Evolutionary conservation across 2,329 filamentous ascomycete genomes (phyloP).

Genomic region (Raffaelea arxii): DNA sequence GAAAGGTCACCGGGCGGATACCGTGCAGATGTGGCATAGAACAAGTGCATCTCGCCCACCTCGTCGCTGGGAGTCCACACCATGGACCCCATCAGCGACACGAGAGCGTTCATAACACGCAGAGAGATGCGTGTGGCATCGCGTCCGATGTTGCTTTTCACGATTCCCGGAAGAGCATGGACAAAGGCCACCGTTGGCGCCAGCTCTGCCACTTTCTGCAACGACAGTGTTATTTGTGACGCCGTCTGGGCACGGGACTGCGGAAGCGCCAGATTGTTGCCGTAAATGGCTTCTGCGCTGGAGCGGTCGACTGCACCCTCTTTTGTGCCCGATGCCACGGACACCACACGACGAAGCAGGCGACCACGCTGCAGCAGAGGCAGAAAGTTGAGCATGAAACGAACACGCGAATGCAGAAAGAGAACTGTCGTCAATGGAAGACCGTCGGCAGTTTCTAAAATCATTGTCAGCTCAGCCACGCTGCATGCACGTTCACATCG

Average conservation of each 20-base stretch:
- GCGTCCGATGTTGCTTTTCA: conserved; percentile 18
- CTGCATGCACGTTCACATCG: background rate
- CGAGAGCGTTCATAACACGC: conserved; percentile 4
- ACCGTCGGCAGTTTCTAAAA: conserved; percentile 45
- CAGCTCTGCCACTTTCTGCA: conserved; percentile 35
- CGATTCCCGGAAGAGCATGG: conserved; percentile 28
- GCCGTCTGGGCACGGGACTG: conserved; percentile 34
- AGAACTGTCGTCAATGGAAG: conserved; percentile 42
- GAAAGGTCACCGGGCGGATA: conserved; percentile 21
- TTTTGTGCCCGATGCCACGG: conserved; percentile 41
- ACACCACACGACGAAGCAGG: conserved; percentile 41
- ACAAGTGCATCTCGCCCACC: conserved; percentile 27
- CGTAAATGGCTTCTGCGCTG: conserved; percentile 21
- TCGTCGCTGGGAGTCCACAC: conserved; percentile 16
- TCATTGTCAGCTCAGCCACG: background rate
- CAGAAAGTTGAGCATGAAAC: conserved; percentile 46
- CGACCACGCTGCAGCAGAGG: conserved; percentile 38
- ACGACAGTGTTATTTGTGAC: conserved; percentile 37
- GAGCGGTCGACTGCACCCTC: conserved; percentile 27
- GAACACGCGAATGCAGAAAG: conserved; percentile 46
- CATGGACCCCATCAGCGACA: conserved; percentile 4
- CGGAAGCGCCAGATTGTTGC: conserved; percentile 25
- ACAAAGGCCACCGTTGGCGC: conserved; percentile 33
- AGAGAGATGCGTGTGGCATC: conserved; percentile 4
- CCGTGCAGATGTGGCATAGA: conserved; percentile 24